Evolutionary conservation across 306 rosid species (phyloP).

Genomic region (Cucurbita ficifolia): DNA sequence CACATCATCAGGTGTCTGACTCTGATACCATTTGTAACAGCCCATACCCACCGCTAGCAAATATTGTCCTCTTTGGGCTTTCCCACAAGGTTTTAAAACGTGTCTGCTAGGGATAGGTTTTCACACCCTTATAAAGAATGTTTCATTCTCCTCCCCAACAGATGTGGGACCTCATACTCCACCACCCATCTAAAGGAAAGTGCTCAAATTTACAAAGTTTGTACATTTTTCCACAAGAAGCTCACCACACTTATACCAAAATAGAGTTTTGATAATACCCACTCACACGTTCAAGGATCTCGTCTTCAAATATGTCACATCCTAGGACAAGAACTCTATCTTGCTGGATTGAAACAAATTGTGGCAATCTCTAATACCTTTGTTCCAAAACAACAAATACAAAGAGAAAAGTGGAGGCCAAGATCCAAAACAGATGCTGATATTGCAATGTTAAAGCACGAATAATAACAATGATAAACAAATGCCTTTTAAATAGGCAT

Average conservation of each 20-base stretch:
- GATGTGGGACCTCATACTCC: too few relatives aligned
- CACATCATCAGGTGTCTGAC: too few relatives aligned
- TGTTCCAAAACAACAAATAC: background rate
- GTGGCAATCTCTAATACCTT: background rate
- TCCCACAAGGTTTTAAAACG: too few relatives aligned
- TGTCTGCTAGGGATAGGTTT: too few relatives aligned
- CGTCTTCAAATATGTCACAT: too few relatives aligned
- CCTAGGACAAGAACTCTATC: background rate
- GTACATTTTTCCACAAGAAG: background rate
- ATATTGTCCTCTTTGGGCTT: too few relatives aligned
- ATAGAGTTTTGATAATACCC: background rate
- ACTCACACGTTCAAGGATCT: background rate
- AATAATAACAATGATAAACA: background rate
- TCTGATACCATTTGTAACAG: too few relatives aligned
- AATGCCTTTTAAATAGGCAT: background rate
- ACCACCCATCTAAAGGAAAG: background rate
- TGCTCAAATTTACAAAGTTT: background rate
- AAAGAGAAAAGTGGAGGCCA: background rate
- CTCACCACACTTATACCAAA: background rate
- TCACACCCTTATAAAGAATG: too few relatives aligned
- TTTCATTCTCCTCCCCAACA: too few relatives aligned
- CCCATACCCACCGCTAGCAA: too few relatives aligned
- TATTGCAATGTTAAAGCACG: background rate
- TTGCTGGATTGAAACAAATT: background rate
- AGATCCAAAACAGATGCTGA: background rate